Percentiles rank a stretch among this genome's conserved stretches.
Conservation (phyloP, 2,329 filamentous ascomycete genomes). For the Colletotrichum plurivorum region DNA sequence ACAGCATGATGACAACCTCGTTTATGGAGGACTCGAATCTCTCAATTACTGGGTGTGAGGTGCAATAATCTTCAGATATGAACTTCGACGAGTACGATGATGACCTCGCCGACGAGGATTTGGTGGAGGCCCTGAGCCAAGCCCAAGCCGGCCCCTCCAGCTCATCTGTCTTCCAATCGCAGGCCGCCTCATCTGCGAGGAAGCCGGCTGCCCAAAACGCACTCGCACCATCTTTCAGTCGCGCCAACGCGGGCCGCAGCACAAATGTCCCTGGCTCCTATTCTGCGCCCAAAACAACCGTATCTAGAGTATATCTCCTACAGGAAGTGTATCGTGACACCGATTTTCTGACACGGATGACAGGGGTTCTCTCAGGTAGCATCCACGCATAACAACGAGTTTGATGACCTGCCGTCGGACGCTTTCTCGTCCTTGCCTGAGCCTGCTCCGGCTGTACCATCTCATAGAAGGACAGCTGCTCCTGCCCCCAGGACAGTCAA, state of each 20-base stretch:
- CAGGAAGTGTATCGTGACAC: not conserved
- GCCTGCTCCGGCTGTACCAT: conserved; percentile 40
- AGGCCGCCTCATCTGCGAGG: not conserved
- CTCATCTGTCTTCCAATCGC: not conserved
- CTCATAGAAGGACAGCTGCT: conserved; percentile 31
- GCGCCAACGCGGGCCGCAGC: conserved; percentile 13
- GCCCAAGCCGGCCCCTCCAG: conserved; percentile 41
- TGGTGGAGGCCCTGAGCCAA: conserved; percentile 73
- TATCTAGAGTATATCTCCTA: conserved; percentile 12
- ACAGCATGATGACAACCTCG: conserved; percentile 10
- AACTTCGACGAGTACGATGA: conserved; percentile 75
- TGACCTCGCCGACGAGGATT: conserved; percentile 75
- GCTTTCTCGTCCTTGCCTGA: conserved; percentile 76
- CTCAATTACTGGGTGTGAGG: not conserved
- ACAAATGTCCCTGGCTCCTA: not conserved
- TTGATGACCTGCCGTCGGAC: conserved; percentile 73
- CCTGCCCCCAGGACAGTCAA: conserved; percentile 29
- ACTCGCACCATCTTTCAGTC: conserved; percentile 7
- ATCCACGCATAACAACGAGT: conserved; percentile 46
- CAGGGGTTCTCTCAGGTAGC: conserved; percentile 1
- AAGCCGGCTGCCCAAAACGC: not conserved
- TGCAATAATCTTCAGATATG: conserved; percentile 51
- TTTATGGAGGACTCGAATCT: not conserved
- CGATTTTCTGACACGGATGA: not conserved
- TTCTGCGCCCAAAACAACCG: not conserved